Conservation (phyloP, 257 asterid genomes). For the Pogostemon cablin region DNA sequence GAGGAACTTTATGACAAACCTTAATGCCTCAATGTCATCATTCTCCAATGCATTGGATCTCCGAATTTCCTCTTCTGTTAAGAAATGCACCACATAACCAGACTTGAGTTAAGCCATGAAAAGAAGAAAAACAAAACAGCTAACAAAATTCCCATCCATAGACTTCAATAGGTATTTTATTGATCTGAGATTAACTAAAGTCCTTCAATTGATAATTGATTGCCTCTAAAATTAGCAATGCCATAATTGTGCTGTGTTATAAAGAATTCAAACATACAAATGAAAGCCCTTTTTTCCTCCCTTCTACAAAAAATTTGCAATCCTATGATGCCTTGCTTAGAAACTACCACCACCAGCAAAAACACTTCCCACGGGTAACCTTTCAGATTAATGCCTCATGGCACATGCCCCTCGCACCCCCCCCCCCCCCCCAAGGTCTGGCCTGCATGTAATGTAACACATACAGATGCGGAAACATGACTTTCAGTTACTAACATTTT, state of each 20-base stretch:
- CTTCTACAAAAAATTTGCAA: neutral
- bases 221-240: neutral
- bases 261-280: neutral
- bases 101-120: constrained; percentile 13
- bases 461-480: constrained; percentile 2
- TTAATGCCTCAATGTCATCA: constrained; percentile 66
- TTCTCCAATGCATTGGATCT: constrained; percentile 76
- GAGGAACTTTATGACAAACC: constrained; percentile 47
- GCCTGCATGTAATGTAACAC: neutral
- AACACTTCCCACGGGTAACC: neutral
- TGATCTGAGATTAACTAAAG: constrained; percentile 19
- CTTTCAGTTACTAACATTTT: neutral
- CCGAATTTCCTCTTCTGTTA: constrained; percentile 83
- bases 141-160: constrained; percentile 9
- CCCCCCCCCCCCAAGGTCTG: neutral
- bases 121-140: constrained; percentile 23
- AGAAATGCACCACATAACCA: constrained; percentile 29
- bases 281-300: neutral
- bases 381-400: neutral
- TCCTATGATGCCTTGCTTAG: neutral
- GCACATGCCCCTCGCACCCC: neutral
- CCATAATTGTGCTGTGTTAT: neutral
- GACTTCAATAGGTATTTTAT: constrained; percentile 6
- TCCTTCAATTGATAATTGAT: neutral
- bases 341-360: constrained; percentile 6